Percentiles rank a stretch among this genome's conserved stretches.
Evolutionary conservation across 441 rosid genomes (phyloP).

Genomic region (Pelargonium citronellum): DNA sequence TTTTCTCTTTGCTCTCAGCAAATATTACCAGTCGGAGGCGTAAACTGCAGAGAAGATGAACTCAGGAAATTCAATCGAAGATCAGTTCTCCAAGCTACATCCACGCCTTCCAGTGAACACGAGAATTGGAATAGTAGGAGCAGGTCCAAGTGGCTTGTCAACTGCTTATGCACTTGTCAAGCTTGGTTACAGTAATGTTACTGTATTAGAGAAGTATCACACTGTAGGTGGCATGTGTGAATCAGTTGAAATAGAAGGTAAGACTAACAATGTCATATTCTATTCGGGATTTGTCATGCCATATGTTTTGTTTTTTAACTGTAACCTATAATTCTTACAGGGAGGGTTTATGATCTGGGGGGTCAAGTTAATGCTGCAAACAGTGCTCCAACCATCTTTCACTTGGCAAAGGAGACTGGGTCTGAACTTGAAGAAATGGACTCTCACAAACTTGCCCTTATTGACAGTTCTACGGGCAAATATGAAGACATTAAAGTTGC

Average conservation of each 20-base stretch:
- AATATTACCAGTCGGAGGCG: conserved; percentile 16
- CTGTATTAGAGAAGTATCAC: conserved; percentile 55
- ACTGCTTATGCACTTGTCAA: conserved; percentile 54
- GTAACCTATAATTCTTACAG: conserved; percentile 25
- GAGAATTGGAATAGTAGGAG: conserved; percentile 58
- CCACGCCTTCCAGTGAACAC: conserved; percentile 50
- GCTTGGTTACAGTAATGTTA: conserved; percentile 52
- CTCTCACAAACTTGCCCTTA: conserved; percentile 56
- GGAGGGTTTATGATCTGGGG: conserved; percentile 57
- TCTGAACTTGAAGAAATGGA: conserved; percentile 60
- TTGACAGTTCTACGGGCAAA: conserved; percentile 46
- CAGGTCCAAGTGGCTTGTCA: conserved; percentile 65
- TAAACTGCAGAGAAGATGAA: conserved; percentile 34
- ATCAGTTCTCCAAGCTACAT: conserved; percentile 55
- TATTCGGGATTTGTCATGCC: neutral
- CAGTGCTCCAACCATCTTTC: conserved; percentile 57
- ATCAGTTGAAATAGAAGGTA: conserved; percentile 65
- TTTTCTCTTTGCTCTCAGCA: conserved; percentile 14
- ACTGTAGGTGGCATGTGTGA: conserved; percentile 69
- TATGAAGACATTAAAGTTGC: conserved; percentile 49
- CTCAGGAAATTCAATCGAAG: conserved; percentile 37
- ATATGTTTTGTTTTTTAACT: neutral
- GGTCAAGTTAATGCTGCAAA: conserved; percentile 77
- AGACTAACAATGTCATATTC: neutral
- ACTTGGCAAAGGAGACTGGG: conserved; percentile 51